phyloP scores from a whole-genome alignment of 108 stramenopile species.

The Skeletonema costatum region DNA sequence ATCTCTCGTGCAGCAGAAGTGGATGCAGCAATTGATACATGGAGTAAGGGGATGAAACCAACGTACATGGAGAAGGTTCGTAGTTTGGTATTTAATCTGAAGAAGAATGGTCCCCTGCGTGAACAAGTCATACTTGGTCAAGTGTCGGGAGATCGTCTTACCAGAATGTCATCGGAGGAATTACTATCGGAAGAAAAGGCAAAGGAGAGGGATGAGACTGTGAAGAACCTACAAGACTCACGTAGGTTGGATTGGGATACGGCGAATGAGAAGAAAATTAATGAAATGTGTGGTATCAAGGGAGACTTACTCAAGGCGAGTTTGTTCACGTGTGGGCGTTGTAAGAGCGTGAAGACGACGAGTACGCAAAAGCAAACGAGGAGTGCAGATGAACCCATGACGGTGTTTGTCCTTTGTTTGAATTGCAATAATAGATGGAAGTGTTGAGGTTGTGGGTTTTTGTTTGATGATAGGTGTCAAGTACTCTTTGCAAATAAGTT shows the following conservation, averaged over 20 bases:
- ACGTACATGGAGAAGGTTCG: conserved; percentile 78
- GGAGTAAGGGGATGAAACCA: conserved; percentile 41
- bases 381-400: conserved; percentile 99
- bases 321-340: conserved; percentile 94
- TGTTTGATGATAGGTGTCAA: neutral
- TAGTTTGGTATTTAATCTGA: conserved; percentile 82
- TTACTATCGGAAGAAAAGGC: conserved; percentile 64
- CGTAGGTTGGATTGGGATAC: conserved; percentile 87
- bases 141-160: conserved; percentile 54
- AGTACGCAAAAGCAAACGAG: conserved; percentile 98
- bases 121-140: conserved; percentile 69
- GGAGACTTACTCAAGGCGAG: conserved; percentile 86
- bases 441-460: conserved; percentile 47
- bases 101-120: conserved; percentile 74
- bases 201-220: conserved; percentile 56
- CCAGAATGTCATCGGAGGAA: conserved; percentile 72
- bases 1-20: conserved; percentile 71
- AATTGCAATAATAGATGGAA: conserved; percentile 95
- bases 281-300: conserved; percentile 89
- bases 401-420: conserved; percentile 93
- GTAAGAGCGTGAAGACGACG: conserved; percentile 95
- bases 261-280: conserved; percentile 89
- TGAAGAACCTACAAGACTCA: conserved; percentile 73
- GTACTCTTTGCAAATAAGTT: neutral
- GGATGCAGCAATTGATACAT: conserved; percentile 64